phyloP scores from a whole-genome alignment of 2,329 filamentous ascomycete species.

The Cadophora malorum region DNA sequence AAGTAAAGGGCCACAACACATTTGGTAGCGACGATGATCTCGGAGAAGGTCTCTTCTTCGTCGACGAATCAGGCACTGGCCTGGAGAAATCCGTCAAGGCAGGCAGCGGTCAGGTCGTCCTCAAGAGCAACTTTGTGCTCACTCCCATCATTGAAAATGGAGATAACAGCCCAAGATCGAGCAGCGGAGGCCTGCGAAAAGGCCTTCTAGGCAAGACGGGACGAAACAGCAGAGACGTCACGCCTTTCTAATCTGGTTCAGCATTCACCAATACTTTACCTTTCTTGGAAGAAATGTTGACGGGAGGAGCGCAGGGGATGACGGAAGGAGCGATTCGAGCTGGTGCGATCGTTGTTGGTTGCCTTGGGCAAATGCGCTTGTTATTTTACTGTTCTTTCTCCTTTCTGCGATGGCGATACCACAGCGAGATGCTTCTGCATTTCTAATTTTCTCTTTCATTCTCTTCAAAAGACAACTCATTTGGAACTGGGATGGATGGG shows the following conservation, averaged over 20 bases:
- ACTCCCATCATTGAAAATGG: slow-evolving; percentile 50
- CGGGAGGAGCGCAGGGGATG: not conserved
- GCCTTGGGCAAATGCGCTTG: not conserved
- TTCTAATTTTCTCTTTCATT: not conserved
- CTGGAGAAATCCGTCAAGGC: slow-evolving; percentile 77
- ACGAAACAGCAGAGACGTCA: slow-evolving; percentile 51
- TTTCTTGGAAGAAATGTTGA: too few species aligned
- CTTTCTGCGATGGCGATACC: slow-evolving; percentile 22
- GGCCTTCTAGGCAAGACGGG: slow-evolving; percentile 60
- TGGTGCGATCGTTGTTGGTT: not conserved
- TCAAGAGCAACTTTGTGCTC: slow-evolving; percentile 75
- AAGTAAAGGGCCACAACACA: slow-evolving; percentile 83
- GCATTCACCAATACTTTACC: not conserved
- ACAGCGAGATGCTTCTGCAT: slow-evolving; percentile 13
- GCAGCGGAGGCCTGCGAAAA: slow-evolving; percentile 51
- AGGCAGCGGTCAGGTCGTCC: slow-evolving; percentile 72
- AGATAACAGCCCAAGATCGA: slow-evolving; percentile 52
- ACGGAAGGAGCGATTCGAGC: not conserved
- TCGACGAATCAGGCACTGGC: slow-evolving; percentile 77
- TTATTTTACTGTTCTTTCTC: not conserved
- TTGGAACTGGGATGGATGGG: slow-evolving; percentile 1
- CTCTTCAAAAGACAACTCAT: slow-evolving; percentile 5
- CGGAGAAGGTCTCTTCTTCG: slow-evolving; percentile 86
- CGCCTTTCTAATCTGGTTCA: slow-evolving; percentile 41
- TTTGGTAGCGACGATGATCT: slow-evolving; percentile 85